Evolutionary conservation across 495 filamentous ascomycete species (phyloP), one percentile per base, ranked within the genome.

Genomic region (Friedmanniomyces simplex): DNA sequence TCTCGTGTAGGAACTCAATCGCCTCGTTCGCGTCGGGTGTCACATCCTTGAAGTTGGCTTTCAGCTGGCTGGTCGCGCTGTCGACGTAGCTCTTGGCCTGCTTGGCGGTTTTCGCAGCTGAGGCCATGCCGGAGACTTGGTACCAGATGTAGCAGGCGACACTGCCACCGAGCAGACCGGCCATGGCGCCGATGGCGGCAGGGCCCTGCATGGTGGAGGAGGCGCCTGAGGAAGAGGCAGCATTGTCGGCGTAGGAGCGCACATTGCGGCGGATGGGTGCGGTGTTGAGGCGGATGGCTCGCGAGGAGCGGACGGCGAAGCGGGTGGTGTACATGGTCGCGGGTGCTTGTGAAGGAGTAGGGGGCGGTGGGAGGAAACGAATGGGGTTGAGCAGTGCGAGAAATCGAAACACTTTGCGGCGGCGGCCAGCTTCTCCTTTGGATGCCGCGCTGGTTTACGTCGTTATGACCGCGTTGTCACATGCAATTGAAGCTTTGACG

Each of bases 21-120:
- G 81, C 81, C 58, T 81, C 73, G 52, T 82, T 80, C 1, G 81
- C 73, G 57, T 77, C 77, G 0, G 83, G 82, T 2, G 80, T 72
- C 20, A 73, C 69, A 26, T 79, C 69, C 55, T 79, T 69, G 37
- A 85, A 65, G 34, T 69, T 76, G 50, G 37, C 43, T 42, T 66
- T 66, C 36, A 66, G 55, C 32, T 52, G 24, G 34, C 77, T 63
- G 20, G 75, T 73, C 32, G 77, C 69, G 53, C 74, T 68, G 42
- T 80, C 66, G 67, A 79, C 71, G 64, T 82, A 79, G 28, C 66
- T 66, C 62, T 83, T 73, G 8, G 76, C 72, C 49, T 76, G 69
- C 37, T 72, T 75, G 37, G 72, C 76, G 7, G 78, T 70, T 18
- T 76, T 70, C 0, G 79, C 69, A 24, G 78, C 62, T 0, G 72